Evolutionary conservation across 179 eudicot genomes (phyloP).

Genomic region (Spergularia azorica): DNA sequence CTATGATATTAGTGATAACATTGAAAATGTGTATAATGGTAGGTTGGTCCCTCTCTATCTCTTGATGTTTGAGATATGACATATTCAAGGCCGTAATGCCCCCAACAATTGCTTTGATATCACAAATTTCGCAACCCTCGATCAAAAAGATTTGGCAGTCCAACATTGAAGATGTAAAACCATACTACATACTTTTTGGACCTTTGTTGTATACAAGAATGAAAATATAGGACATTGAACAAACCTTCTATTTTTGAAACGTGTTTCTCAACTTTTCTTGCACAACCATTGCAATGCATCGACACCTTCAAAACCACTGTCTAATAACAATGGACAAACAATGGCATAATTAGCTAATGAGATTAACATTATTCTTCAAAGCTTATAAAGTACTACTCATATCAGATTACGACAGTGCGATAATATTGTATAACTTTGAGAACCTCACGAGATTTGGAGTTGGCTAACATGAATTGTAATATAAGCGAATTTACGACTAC

Average conservation of each 20-base stretch:
- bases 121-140: constrained; percentile 6
- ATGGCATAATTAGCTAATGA: background rate
- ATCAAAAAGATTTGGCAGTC: constrained; percentile 21
- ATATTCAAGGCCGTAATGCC: constrained; percentile 16
- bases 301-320: constrained; percentile 89
- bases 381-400: background rate
- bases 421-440: too few relatives aligned
- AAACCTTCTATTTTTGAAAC: constrained; percentile 87
- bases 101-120: constrained; percentile 33
- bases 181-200: background rate
- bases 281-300: constrained; percentile 98
- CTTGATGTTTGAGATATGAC: constrained; percentile 15
- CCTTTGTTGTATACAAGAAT: constrained; percentile 3
- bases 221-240: constrained; percentile 1
- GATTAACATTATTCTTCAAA: background rate
- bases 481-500: background rate
- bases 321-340: constrained; percentile 34
- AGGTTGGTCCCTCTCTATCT: constrained; percentile 23
- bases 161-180: constrained; percentile 13
- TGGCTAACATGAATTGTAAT: background rate
- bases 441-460: background rate
- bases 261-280: constrained; percentile 83
- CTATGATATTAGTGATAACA: background rate
- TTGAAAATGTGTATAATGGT: background rate
- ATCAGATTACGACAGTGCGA: too few relatives aligned